These are phyloP conservation scores for Lactarius trivialis DNA, from an alignment of 768 basidiomycete species.

Conservation along the genomic window DNA sequence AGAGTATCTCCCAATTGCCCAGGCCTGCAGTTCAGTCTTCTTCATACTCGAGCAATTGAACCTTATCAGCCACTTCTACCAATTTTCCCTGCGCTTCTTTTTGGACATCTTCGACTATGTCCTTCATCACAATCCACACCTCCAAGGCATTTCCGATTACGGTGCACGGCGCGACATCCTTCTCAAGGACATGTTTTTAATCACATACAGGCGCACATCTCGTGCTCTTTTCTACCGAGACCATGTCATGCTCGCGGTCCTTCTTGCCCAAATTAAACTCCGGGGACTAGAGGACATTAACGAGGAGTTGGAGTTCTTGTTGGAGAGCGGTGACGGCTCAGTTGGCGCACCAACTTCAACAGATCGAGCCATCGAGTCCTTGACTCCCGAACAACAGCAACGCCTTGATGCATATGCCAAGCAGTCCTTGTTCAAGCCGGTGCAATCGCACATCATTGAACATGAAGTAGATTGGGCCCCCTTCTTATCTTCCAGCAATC, in stretches of 20 bases:
- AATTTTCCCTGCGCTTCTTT: constrained; percentile 97
- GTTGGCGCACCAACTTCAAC: constrained; percentile 33
- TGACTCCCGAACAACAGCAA: constrained; percentile 61
- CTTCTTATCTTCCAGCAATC: constrained; percentile 60
- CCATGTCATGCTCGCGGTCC: constrained; percentile 83
- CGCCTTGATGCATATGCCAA: constrained; percentile 68
- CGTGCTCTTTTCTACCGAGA: constrained; percentile 86
- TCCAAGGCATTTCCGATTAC: constrained; percentile 72
- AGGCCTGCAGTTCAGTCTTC: constrained; percentile 94
- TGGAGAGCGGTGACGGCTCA: constrained; percentile 76
- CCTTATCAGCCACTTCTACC: constrained; percentile 94
- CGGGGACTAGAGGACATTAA: constrained; percentile 70
- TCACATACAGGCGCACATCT: constrained; percentile 84
- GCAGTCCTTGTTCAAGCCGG: constrained; percentile 70
- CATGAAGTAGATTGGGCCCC: constrained; percentile 61
- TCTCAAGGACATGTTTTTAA: constrained; percentile 81
- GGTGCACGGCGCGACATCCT: constrained; percentile 69
- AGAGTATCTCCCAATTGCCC: constrained; percentile 90
- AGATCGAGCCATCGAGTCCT: constrained; percentile 38
- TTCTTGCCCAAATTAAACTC: constrained; percentile 84
- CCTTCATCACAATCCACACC: constrained; percentile 85
- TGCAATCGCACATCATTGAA: constrained; percentile 54
- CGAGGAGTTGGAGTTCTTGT: constrained; percentile 86
- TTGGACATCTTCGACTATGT: constrained; percentile 97
- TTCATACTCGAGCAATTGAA: constrained; percentile 95